Base-by-base conservation (phyloP, 2,329 filamentous ascomycete species). In the Lachnellula subtilissima region DNA sequence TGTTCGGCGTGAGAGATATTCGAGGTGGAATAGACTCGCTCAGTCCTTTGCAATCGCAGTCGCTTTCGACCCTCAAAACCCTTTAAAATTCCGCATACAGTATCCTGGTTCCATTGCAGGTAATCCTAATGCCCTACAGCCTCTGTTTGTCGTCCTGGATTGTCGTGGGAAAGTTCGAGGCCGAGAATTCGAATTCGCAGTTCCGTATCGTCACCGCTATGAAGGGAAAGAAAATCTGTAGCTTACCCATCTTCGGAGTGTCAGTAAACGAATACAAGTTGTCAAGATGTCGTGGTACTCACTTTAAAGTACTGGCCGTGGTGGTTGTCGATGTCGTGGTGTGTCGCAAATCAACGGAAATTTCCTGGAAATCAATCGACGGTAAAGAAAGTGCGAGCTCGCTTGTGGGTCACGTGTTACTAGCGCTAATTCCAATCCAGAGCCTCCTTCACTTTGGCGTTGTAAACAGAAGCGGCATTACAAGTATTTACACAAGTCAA, bases 241-340 rank as follows among this genome's bases (percentile, higher is more conserved):
- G 79, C 82, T 83, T 79, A 85, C 82, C 82, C 82, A 85, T 85
- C 82, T 85, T 69, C 62, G 67, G 59, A 59, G 57, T 55, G 61
- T 67, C 57, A 71, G 72, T 73, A 65, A 55, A 56, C 57, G 57
- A 60, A 55, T 57, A 59, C 51, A 67, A 48, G 54, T 52, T 52
- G 36, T 57, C 61, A 65, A 22, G 53, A 32, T 11, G 51, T 17
- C 36, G 54, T 32, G 23, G 51, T 55, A 66, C 74, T 75, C 72
- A 82, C 79, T 77, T 76, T 82, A 75, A 75, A 64, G 60, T 59
- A 55, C 54, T 69, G 68, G 65, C 64, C 65, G 67, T 73, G 75
- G 74, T 73, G 76, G 75, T 75, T 74, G 45, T 48, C 23, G 28
- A 32, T 32, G 76, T 76, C 72, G 72, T 72, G 70, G 54, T 64